Evolutionary conservation across 1,139 yeast genomes (phyloP), one percentile per base, ranked within the genome.

Genomic region (Geotrichum citri-aurantii): DNA sequence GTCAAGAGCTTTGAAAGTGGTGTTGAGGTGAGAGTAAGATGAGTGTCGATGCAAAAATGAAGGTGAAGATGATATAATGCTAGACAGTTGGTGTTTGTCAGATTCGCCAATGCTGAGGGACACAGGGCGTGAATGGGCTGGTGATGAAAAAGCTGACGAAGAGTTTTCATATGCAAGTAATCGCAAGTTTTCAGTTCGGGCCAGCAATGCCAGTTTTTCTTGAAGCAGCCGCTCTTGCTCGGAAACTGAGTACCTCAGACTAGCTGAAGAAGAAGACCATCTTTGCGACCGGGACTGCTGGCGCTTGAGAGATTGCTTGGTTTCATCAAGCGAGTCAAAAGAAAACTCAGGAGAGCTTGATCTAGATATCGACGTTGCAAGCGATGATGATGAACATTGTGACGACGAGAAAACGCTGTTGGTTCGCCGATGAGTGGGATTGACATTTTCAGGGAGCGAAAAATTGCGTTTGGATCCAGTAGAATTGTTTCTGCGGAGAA

Each of bases 161-260:
- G 19, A 27, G 23, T 24, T 48, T 44, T 51, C 50, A 46, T 33
- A 21, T 24, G 55, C 61, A 31, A 49, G 49, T 17, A 68, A 61
- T 21, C 65, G 57, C 6, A 71, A 73, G 61, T 72, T 72, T 40
- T 71, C 71, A 1, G 67, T 56, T 14, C 74, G 65, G 10, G 75
- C 75, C 33, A 71, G 63, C 57, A 62, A 64, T 50, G 66, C 67
- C 2, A 72, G 64, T 56, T 66, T 66, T 29, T 64, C 70, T 58
- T 70, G 73, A 14, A 71, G 59, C 26, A 59, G 50, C n/a, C 64
- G 63, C 46, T 70, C 73, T 58, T 70, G 61, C 21, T 58, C 61
- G 10, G 61, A 50, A 26, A 50, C n/a, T 17, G 54, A 52, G 26
- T 50, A 19, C 14, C 54, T 55, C 17, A 37, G 12, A 10, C n/a